These are phyloP conservation scores for Aspergillus fructus DNA, from an alignment of 2,329 filamentous ascomycete species.

Conservation along the genomic window DNA sequence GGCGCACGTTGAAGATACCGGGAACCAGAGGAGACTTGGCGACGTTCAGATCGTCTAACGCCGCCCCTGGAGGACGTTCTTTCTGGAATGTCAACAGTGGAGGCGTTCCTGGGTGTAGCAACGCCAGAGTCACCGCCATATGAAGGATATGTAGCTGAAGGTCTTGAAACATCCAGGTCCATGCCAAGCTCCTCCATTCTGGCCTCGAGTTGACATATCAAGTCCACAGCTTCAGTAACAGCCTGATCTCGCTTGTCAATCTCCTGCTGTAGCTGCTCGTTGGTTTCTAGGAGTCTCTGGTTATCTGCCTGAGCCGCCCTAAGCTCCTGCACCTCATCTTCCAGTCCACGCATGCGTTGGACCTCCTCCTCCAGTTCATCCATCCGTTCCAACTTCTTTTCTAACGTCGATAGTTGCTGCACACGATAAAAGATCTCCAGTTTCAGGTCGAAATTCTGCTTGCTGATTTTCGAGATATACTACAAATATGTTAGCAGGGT, in stretches of 20 bases:
- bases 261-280: conserved; percentile 37
- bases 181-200: conserved; percentile 37
- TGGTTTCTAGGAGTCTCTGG: conserved; percentile 35
- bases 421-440: conserved; percentile 42
- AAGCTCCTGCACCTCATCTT: conserved; percentile 39
- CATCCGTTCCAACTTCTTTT: conserved; percentile 41
- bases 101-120: conserved; percentile 28
- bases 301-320: conserved; percentile 37
- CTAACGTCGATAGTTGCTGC: conserved; percentile 35
- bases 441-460: conserved; percentile 46
- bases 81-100: conserved; percentile 38
- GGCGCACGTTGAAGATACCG: conserved; percentile 35
- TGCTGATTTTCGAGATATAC: conserved; percentile 46
- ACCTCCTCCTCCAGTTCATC: conserved; percentile 38
- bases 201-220: conserved; percentile 45
- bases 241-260: conserved; percentile 43
- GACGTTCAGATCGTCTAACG: conserved; percentile 18
- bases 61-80: conserved; percentile 38
- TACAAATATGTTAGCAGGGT: conserved; percentile 21
- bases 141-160: conserved; percentile 27
- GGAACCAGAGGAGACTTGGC: conserved; percentile 22
- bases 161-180: conserved; percentile 19
- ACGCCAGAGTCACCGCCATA: conserved; percentile 26
- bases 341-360: conserved; percentile 26
- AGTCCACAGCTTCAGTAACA: conserved; percentile 42